phyloP scores from a whole-genome alignment of 257 asterid species.

The Scutellaria baicalensis region DNA sequence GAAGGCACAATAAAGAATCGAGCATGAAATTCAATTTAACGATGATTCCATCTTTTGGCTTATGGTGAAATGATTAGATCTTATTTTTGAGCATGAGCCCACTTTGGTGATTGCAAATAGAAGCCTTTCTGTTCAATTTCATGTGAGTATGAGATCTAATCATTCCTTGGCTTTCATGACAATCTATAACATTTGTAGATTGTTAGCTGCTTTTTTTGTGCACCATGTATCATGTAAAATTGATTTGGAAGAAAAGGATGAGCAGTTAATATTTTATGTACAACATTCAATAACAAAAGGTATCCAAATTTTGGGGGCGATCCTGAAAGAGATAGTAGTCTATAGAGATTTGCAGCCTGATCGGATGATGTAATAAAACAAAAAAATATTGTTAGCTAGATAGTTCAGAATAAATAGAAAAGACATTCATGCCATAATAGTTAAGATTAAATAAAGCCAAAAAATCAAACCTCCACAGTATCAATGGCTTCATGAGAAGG shows the following conservation, averaged over 20 bases:
- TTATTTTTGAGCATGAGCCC: too few species aligned
- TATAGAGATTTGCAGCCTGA: not conserved
- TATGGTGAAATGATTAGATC: too few species aligned
- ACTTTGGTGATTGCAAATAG: not conserved
- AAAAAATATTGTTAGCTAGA: not conserved
- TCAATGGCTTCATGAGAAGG: conserved; percentile 96
- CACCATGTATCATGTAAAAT: not conserved
- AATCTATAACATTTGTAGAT: not conserved
- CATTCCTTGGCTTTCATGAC: not conserved
- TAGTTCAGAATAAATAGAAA: not conserved
- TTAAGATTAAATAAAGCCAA: not conserved
- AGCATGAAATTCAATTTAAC: not conserved
- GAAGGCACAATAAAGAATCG: not conserved
- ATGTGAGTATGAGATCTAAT: not conserved
- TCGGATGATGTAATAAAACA: not conserved
- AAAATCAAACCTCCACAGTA: conserved; percentile 74
- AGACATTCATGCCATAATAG: conserved; percentile 1
- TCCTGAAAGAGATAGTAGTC: not conserved
- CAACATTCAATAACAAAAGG: not conserved
- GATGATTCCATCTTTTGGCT: too few species aligned
- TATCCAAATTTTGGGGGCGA: not conserved
- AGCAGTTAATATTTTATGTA: not conserved
- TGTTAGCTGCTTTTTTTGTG: not conserved
- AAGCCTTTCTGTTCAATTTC: not conserved
- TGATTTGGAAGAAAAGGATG: not conserved